Conservation (phyloP, 2,329 filamentous ascomycete genomes). For the Xylaria sp. region DNA sequence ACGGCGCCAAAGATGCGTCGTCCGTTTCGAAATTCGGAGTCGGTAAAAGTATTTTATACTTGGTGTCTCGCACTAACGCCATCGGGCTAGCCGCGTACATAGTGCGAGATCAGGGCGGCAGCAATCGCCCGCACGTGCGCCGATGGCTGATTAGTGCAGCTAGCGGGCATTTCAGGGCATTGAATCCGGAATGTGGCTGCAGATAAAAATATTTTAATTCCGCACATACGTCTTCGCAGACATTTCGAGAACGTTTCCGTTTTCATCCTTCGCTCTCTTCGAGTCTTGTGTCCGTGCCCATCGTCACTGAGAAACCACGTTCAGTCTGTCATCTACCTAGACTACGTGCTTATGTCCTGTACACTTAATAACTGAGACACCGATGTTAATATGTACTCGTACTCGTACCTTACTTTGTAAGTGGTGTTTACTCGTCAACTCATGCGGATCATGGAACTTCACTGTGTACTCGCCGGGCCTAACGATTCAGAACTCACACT, state of each 20-base stretch:
- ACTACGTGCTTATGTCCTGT: not conserved
- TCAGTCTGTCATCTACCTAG: not conserved
- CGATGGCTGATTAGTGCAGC: not conserved
- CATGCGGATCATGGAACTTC: not conserved
- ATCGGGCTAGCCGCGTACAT: not conserved
- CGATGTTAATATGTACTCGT: not conserved
- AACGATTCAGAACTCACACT: not conserved
- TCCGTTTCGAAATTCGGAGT: not conserved
- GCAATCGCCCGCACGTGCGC: not conserved
- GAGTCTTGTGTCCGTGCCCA: no score
- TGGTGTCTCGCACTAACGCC: not conserved
- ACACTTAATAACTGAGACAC: not conserved
- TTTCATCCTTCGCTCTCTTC: not conserved
- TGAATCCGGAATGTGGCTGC: no score
- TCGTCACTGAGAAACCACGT: no score
- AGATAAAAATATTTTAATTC: no score
- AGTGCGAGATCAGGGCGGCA: not conserved
- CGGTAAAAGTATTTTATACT: not conserved
- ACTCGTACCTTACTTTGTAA: not conserved
- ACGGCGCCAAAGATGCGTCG: not conserved
- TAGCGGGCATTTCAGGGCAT: no score
- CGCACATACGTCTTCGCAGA: no score
- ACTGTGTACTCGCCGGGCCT: not conserved
- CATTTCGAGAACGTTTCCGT: not conserved
- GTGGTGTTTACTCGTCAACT: no score